Conservation (phyloP, 768 basidiomycete species). For the Sporobolomyces roseus region DNA sequence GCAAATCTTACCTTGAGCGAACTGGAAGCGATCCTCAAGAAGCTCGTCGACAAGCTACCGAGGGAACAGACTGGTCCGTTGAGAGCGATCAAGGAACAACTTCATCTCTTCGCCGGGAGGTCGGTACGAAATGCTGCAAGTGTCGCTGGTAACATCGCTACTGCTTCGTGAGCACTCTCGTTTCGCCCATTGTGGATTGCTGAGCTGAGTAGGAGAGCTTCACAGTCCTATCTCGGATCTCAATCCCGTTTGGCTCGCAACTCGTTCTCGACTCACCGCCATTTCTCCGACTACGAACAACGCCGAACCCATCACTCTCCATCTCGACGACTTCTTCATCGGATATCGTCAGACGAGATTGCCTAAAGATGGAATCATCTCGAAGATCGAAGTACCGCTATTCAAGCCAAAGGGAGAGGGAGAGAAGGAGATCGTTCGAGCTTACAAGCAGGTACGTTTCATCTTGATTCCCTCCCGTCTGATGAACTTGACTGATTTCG, state of each 20-base stretch:
- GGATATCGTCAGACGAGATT: slow-evolving; percentile 44
- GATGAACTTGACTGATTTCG: too few species aligned
- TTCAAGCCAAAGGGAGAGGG: slow-evolving; percentile 1
- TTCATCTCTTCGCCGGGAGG: slow-evolving; percentile 42
- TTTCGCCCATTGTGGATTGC: neutral
- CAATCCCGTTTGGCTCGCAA: slow-evolving; percentile 45
- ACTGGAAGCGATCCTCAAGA: slow-evolving; percentile 31
- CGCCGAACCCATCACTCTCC: slow-evolving; percentile 14
- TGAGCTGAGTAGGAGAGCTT: neutral
- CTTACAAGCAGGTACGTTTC: slow-evolving; percentile 46
- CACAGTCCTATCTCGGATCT: slow-evolving; percentile 35
- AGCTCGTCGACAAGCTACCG: neutral
- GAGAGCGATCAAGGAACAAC: slow-evolving; percentile 40
- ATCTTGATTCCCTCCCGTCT: too few species aligned
- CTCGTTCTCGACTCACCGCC: slow-evolving; percentile 25
- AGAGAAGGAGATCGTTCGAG: slow-evolving; percentile 32
- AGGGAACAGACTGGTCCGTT: slow-evolving; percentile 11
- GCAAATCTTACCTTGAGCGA: slow-evolving; percentile 34
- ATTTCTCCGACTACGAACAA: slow-evolving; percentile 13
- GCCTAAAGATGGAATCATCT: slow-evolving; percentile 39
- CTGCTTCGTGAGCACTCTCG: slow-evolving; percentile 33
- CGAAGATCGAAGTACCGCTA: slow-evolving; percentile 39
- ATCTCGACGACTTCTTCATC: slow-evolving; percentile 40
- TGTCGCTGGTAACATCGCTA: slow-evolving; percentile 44
- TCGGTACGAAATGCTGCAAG: slow-evolving; percentile 44